A percentile compares a stretch with the other conserved stretches of the same genome.
These are phyloP conservation scores for Kwoniella pini DNA, from an alignment of 768 basidiomycete species.

Conservation along the genomic window DNA sequence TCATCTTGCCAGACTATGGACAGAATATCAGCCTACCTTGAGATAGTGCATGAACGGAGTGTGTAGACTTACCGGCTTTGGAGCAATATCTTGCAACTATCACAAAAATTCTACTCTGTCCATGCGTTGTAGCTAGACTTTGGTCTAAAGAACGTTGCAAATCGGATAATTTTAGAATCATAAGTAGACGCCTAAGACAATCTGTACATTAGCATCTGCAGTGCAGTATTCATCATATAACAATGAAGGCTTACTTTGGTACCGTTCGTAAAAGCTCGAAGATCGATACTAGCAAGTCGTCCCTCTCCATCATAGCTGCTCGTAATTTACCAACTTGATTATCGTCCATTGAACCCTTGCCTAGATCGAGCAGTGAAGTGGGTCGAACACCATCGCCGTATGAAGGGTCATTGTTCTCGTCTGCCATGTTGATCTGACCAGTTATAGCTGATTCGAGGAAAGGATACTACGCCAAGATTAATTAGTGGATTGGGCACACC, in stretches of 20 bases:
- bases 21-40: neutral
- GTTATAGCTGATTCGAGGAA: slow-evolving; percentile 94
- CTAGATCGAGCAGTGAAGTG: slow-evolving; percentile 36
- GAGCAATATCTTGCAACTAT: slow-evolving; percentile 88
- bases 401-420: slow-evolving; percentile 14
- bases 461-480: slow-evolving; percentile 65
- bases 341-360: slow-evolving; percentile 56
- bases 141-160: slow-evolving; percentile 80
- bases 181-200: slow-evolving; percentile 53
- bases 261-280: slow-evolving; percentile 84
- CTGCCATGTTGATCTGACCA: slow-evolving; percentile 66
- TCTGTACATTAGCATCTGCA: no score
- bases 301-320: slow-evolving; percentile 74
- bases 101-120: slow-evolving; percentile 78
- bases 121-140: slow-evolving; percentile 77
- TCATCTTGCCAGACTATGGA: slow-evolving; percentile 57
- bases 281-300: slow-evolving; percentile 79
- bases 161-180: slow-evolving; percentile 67
- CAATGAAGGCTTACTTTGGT: slow-evolving; percentile 70
- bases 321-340: slow-evolving; percentile 80
- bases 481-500: neutral
- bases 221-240: no score
- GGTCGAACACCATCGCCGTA: slow-evolving; percentile 9
- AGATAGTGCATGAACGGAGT: slow-evolving; percentile 29
- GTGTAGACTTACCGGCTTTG: slow-evolving; percentile 30